Percentiles rank a stretch among this genome's conserved stretches.
Conservation (phyloP, 1,284 basidiomycete species). For the Pascua guehoae region DNA sequence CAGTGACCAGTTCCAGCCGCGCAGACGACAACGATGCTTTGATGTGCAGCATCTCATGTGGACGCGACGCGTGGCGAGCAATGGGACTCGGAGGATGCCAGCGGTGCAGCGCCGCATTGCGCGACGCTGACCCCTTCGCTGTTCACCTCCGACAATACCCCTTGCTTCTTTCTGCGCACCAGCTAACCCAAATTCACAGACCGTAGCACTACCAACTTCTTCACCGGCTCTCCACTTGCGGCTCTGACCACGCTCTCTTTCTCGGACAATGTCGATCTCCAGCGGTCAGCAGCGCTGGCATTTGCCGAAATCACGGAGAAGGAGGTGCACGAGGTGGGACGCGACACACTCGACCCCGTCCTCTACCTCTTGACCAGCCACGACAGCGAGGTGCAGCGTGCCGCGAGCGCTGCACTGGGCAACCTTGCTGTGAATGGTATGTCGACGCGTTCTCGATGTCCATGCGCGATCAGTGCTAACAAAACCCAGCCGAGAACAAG, state of each 20-base stretch:
- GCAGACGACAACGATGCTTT: too few species aligned
- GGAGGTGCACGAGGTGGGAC: conserved; percentile 92
- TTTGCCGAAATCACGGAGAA: conserved; percentile 99
- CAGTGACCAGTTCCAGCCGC: too few species aligned
- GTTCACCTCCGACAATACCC: too few species aligned
- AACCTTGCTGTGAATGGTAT: conserved; percentile 97
- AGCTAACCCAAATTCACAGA: conserved; percentile 56
- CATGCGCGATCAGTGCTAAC: conserved; percentile 4
- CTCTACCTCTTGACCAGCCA: conserved; percentile 96
- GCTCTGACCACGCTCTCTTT: conserved; percentile 97
- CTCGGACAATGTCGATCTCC: conserved; percentile 98
- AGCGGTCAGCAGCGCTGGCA: conserved; percentile 94
- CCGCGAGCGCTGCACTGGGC: conserved; percentile 95
- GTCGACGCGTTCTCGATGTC: conserved; percentile 44
- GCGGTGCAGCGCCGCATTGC: too few species aligned
- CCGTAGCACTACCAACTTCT: conserved; percentile 94
- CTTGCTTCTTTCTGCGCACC: not conserved
- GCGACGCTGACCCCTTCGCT: not conserved
- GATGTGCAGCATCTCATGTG: too few species aligned
- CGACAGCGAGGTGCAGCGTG: conserved; percentile 97
- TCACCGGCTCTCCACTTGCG: conserved; percentile 82
- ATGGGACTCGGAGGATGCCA: not conserved
- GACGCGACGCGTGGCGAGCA: too few species aligned
- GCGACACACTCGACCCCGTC: conserved; percentile 97
- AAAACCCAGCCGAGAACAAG: conserved; percentile 93